These are phyloP conservation scores for Leptographium radiaticola DNA, from an alignment of 2,329 filamentous ascomycete species.

Conservation along the genomic window DNA sequence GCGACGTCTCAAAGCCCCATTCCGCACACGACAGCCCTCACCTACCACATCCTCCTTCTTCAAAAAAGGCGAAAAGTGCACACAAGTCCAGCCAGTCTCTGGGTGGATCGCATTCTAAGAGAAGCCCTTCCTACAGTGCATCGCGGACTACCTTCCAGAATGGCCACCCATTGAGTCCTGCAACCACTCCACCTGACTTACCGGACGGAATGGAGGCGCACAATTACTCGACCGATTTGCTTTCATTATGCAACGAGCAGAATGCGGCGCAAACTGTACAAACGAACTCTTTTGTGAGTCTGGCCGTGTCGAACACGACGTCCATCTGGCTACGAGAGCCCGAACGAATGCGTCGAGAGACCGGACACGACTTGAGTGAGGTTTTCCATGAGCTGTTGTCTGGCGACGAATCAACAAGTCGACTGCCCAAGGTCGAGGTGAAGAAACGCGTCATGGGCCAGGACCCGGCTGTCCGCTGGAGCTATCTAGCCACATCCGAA, in stretches of 20 bases:
- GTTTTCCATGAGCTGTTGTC: conserved; percentile 49
- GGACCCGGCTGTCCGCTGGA: conserved; percentile 55
- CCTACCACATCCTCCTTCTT: conserved; percentile 28
- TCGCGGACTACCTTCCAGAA: conserved; percentile 30
- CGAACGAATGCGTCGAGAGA: conserved; percentile 52
- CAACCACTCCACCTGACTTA: conserved; percentile 57
- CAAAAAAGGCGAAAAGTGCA: conserved; percentile 70
- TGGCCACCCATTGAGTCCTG: conserved; percentile 57
- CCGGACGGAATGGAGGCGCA: conserved; percentile 51
- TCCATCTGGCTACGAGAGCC: conserved; percentile 68
- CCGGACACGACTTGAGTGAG: conserved; percentile 50
- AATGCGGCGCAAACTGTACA: conserved; percentile 41
- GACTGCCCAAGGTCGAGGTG: conserved; percentile 35
- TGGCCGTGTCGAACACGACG: conserved; percentile 62
- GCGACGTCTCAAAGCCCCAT: conserved; percentile 34
- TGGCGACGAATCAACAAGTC: conserved; percentile 28
- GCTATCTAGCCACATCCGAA: conserved; percentile 41
- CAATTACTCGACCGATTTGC: conserved; percentile 62
- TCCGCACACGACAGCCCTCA: conserved; percentile 16
- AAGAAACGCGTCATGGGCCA: conserved; percentile 31
- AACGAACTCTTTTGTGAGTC: conserved; percentile 66
- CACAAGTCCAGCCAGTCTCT: conserved; percentile 70
- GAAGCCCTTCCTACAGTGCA: conserved; percentile 53
- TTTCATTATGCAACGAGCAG: conserved; percentile 56
- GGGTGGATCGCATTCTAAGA: conserved; percentile 52